Evolutionary conservation across 371 early-diverging fungal species (phyloP).

Genomic region (Mucor circinelloides): DNA sequence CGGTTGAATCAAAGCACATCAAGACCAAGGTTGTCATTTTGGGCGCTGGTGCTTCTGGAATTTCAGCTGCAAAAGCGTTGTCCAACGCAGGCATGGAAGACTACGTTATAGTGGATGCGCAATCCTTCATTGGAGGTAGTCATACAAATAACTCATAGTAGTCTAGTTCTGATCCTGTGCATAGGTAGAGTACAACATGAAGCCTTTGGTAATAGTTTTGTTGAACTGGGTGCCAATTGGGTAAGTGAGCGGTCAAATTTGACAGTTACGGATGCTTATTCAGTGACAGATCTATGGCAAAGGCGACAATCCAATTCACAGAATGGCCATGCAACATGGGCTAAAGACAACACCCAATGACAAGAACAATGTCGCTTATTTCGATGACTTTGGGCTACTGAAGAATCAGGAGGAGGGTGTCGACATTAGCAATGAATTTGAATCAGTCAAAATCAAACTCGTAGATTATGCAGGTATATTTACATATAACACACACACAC

Average conservation of each 20-base stretch:
- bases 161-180: not conserved
- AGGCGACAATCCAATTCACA: constrained; percentile 47
- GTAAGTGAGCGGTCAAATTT: constrained; percentile 13
- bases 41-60: constrained; percentile 52
- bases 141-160: not conserved
- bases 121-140: constrained; percentile 43
- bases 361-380: constrained; percentile 41
- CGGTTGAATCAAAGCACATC: not conserved
- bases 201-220: constrained; percentile 28
- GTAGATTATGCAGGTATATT: constrained; percentile 38
- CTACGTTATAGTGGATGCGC: constrained; percentile 44
- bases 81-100: constrained; percentile 25
- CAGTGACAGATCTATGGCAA: constrained; percentile 44
- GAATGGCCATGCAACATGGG: constrained; percentile 35
- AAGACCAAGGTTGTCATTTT: constrained; percentile 42
- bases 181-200: constrained; percentile 46
- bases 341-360: constrained; percentile 41
- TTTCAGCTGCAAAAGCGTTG: constrained; percentile 39
- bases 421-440: constrained; percentile 19
- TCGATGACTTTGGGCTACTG: constrained; percentile 30
- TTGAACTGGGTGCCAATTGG: constrained; percentile 56
- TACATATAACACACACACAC: not conserved
- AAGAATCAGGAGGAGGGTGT: constrained; percentile 16
- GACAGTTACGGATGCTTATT: not conserved
- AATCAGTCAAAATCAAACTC: constrained; percentile 26